Evolutionary conservation across 2,329 filamentous ascomycete genomes (phyloP), one percentile per base, ranked within the genome.

Genomic region (Diplocarpon rosae): DNA sequence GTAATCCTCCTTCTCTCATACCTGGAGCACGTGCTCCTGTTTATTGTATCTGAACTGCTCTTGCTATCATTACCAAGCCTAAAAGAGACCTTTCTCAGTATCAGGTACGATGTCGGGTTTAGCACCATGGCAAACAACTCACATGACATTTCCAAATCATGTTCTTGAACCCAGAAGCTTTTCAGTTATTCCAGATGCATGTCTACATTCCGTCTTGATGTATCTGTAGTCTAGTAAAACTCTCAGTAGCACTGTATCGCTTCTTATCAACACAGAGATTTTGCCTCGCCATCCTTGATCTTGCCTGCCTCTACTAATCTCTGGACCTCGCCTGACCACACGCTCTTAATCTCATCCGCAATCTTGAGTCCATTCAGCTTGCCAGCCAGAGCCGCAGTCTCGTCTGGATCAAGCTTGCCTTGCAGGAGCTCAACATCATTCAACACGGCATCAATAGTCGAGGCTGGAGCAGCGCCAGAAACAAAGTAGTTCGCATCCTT

Each of bases 401-500:
- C 89, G 56, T 95, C 90, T 44, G 84, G 71, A 55, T 95, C 89
- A 55, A 95, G 80, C 76, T 90, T 94, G 66, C 73, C 72, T 69
- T 95, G 87, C 49, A 98, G 68, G 16, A 83, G 69, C 61, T 98
- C 93, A 39, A 94, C 85, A 55, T 95, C 90, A 58, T 75, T 76
- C 31, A 96, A 74, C 1, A 92, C 86, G 28, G 73, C 69, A 61
- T 96, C 89, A 55, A 98, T 86, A 62, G 86, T 78, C 10, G 77
- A 69, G 12, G 85, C 72, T n/a, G 83, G 75, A 20, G 81, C 70
- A 48, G 89, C 83, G 43, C 80, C 83, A 36, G 75, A 69, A 15
- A 70, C 70, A 65, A 98, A 95, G 79, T 98, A 98, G 75, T 95
- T 95, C 60, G 85, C 89, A 56, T 98, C 92, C 76, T 98, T 98